Evolutionary conservation across 1,284 basidiomycete species (phyloP), one percentile per base, ranked within the genome.

Genomic region (Cryptococcus amylolentus): DNA sequence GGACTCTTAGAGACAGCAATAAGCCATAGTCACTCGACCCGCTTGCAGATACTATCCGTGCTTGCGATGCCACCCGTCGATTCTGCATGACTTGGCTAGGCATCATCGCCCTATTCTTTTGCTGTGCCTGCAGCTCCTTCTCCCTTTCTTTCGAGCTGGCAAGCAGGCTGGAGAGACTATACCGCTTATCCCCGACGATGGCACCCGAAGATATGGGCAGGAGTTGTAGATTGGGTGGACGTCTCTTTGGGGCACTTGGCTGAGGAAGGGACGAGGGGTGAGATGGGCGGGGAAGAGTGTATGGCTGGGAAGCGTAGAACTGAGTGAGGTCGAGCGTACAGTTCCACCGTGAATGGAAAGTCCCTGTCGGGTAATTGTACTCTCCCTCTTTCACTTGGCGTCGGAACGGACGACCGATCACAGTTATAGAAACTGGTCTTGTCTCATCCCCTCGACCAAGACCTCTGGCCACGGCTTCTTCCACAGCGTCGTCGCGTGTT

Each of bases 321-420:
- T 71, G 63, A 0, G 87, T 81, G 12, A 94, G 80, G 69, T 93
- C 89, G 31, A 95, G 84, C 1, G 88, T 79, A 61, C 89, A 91
- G 65, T 91, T 93, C 91, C 91, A 94, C 26, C 86, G 80, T 0
- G 89, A 91, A 0, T 85, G 83, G 73, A 93, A 94, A 0, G 83
- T 79, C 7, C 78, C 77, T 0, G 91, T 89, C 0, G 88, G 88
- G 63, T 84, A 88, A 23, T 44, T 38, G n/a, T 44, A 45, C 23
- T 31, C 51, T 5, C 51, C 45, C n/a, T 37, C 51, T 13, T 8
- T 3, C 31, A 5, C 31, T 35, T 35, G 31, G 4, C 13, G 45
- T 38, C 60, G 58, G 75, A 60, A 87, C 1, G 90, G 89, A 57
- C 84, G 81, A 12, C 89, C 90, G 49, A 82, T 81, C 18, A 93